Percentiles rank a stretch among this genome's conserved stretches.
These are phyloP conservation scores for Chamaenerion angustifolium DNA, from an alignment of 345 rosid species.

Conservation along the genomic window DNA sequence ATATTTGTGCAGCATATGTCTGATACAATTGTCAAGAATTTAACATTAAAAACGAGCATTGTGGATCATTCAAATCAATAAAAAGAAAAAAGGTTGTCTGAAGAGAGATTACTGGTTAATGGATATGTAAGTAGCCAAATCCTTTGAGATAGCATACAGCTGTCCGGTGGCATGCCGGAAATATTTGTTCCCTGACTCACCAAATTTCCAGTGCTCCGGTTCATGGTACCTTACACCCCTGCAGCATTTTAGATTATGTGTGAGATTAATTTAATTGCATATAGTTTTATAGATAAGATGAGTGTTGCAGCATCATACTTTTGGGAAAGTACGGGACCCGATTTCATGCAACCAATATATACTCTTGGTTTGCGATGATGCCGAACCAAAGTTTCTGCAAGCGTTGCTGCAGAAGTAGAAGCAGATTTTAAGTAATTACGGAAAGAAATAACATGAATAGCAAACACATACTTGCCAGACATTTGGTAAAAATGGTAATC, in stretches of 20 bases:
- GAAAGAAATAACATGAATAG: background rate
- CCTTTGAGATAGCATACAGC: slow-evolving; percentile 85
- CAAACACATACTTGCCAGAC: no score
- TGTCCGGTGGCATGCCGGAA: slow-evolving; percentile 98
- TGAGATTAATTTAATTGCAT: no score
- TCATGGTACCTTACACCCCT: slow-evolving; percentile 98
- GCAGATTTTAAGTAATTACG: background rate
- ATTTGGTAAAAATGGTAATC: no score
- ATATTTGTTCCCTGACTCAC: slow-evolving; percentile 83
- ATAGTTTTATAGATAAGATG: background rate
- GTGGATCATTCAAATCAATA: background rate
- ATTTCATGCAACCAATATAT: slow-evolving; percentile 95
- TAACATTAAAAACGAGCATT: background rate
- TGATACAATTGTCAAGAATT: slow-evolving; percentile 16
- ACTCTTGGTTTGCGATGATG: slow-evolving; percentile 61
- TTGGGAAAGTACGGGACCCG: slow-evolving; percentile 91
- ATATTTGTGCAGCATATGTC: slow-evolving; percentile 89
- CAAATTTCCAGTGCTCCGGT: slow-evolving; percentile 95
- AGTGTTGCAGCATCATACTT: slow-evolving; percentile 26
- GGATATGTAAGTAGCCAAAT: slow-evolving; percentile 84
- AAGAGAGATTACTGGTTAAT: slow-evolving; percentile 66
- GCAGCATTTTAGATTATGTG: slow-evolving; percentile 7
- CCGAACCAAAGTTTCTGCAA: slow-evolving; percentile 78
- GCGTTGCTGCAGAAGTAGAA: slow-evolving; percentile 47
- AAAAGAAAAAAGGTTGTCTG: background rate